A percentile compares a stretch with the other conserved stretches of the same genome.
phyloP scores from a whole-genome alignment of 257 asterid genomes.

The Nemophila menziesii region DNA sequence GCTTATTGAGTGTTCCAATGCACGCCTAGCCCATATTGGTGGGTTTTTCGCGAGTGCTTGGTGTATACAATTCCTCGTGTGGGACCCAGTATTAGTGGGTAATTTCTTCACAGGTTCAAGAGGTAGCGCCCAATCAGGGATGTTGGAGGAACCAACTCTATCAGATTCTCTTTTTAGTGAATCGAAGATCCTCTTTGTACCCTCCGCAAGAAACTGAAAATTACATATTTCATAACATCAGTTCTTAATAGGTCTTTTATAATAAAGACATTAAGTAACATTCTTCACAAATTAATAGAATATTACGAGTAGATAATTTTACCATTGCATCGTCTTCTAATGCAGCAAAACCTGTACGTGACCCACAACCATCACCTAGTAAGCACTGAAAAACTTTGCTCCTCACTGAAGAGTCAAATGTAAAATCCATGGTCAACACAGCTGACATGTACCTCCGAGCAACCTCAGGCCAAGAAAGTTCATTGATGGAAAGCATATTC shows the following conservation, averaged over 20 bases:
- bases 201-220: constrained; percentile 86
- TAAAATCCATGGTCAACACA: constrained; percentile 66
- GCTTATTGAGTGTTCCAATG: constrained; percentile 77
- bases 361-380: constrained; percentile 91
- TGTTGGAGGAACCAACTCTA: constrained; percentile 32
- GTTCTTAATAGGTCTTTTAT: neutral
- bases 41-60: constrained; percentile 72
- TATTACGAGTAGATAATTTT: too few relatives aligned
- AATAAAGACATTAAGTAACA: too few relatives aligned
- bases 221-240: constrained; percentile 15
- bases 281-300: too few relatives aligned
- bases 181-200: constrained; percentile 64
- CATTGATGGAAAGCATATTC: constrained; percentile 76
- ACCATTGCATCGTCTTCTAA: constrained; percentile 92
- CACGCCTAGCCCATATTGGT: constrained; percentile 80
- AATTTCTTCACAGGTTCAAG: constrained; percentile 94
- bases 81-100: constrained; percentile 97
- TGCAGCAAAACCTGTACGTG: constrained; percentile 76
- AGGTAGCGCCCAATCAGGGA: constrained; percentile 85
- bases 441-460: constrained; percentile 79
- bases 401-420: constrained; percentile 79
- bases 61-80: constrained; percentile 64
- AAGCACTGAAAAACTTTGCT: constrained; percentile 82
- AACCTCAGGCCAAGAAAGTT: constrained; percentile 91
- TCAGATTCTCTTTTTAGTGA: constrained; percentile 41